These are phyloP conservation scores for Trametes pubescens DNA, from an alignment of 1,284 basidiomycete species.

Conservation along the genomic window DNA sequence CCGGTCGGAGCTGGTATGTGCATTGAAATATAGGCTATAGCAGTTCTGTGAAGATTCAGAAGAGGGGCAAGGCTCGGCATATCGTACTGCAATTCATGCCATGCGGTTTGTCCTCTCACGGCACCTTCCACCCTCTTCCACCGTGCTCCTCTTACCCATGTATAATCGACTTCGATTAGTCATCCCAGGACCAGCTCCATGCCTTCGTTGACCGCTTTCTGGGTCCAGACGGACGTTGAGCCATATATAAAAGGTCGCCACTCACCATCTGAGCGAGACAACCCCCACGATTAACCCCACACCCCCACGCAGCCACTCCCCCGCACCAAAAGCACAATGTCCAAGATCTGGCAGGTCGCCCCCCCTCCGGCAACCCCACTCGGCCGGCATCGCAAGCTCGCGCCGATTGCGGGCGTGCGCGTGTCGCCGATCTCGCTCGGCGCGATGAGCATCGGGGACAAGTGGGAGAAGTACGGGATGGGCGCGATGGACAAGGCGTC, in stretches of 20 bases:
- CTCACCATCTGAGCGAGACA: not conserved
- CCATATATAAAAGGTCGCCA: not conserved
- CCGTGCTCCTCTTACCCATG: not conserved
- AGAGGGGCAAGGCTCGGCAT: no score
- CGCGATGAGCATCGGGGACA: constrained; percentile 59
- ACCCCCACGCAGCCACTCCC: not conserved
- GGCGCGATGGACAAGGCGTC: constrained; percentile 50
- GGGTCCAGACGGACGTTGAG: not conserved
- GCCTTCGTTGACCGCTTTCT: no score
- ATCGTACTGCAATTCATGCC: not conserved
- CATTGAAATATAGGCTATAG: not conserved
- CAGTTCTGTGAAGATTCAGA: not conserved
- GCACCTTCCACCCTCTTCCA: not conserved
- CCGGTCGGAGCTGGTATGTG: no score
- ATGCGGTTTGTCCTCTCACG: not conserved
- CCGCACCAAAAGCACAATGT: constrained; percentile 6
- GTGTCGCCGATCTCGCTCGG: constrained; percentile 61
- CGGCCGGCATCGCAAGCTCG: constrained; percentile 35
- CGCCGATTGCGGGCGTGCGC: constrained; percentile 39
- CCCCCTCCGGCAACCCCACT: constrained; percentile 31
- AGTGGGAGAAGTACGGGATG: constrained; percentile 49
- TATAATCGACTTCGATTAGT: not conserved
- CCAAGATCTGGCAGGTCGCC: constrained; percentile 27
- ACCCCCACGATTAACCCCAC: not conserved
- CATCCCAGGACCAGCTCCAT: not conserved